These are phyloP conservation scores for Lactifluus volemus DNA, from an alignment of 768 basidiomycete genomes.

Conservation along the genomic window DNA sequence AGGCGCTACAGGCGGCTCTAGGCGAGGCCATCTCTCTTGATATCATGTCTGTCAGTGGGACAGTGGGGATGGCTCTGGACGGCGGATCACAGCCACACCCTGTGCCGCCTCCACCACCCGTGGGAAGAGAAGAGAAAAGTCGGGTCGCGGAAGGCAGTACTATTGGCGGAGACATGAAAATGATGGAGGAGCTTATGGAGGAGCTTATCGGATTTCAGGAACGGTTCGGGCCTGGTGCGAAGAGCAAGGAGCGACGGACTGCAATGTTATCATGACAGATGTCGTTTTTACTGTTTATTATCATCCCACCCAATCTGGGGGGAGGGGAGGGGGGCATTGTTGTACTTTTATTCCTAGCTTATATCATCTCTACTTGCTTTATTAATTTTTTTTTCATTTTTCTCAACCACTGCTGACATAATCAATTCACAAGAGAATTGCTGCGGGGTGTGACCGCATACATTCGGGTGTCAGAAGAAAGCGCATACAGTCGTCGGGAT, in stretches of 20 bases:
- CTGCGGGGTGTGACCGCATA: neutral
- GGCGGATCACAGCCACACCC: slow-evolving; percentile 18
- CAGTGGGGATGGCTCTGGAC: slow-evolving; percentile 29
- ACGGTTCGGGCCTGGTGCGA: slow-evolving; percentile 58
- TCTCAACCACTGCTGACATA: neutral
- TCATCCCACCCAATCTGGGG: neutral
- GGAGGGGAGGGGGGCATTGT: neutral
- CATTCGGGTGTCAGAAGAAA: neutral
- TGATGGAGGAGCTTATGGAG: slow-evolving; percentile 89
- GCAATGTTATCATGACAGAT: slow-evolving; percentile 24
- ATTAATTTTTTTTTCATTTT: neutral
- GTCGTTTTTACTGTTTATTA: neutral
- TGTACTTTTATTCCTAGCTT: slow-evolving; percentile 21
- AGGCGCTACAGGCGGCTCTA: slow-evolving; percentile 55
- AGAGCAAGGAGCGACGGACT: slow-evolving; percentile 31
- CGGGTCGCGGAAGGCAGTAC: neutral
- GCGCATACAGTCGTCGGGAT: slow-evolving; percentile 2
- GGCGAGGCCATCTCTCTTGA: slow-evolving; percentile 19
- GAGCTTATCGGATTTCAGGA: slow-evolving; percentile 87
- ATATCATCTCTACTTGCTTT: slow-evolving; percentile 15
- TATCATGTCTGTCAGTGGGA: slow-evolving; percentile 21
- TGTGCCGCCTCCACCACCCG: slow-evolving; percentile 16
- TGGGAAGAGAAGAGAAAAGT: slow-evolving; percentile 19
- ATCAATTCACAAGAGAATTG: neutral
- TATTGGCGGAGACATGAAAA: slow-evolving; percentile 36